Base-by-base conservation (phyloP, 2,329 filamentous ascomycete genomes). In the Plectosphaerella plurivora region DNA sequence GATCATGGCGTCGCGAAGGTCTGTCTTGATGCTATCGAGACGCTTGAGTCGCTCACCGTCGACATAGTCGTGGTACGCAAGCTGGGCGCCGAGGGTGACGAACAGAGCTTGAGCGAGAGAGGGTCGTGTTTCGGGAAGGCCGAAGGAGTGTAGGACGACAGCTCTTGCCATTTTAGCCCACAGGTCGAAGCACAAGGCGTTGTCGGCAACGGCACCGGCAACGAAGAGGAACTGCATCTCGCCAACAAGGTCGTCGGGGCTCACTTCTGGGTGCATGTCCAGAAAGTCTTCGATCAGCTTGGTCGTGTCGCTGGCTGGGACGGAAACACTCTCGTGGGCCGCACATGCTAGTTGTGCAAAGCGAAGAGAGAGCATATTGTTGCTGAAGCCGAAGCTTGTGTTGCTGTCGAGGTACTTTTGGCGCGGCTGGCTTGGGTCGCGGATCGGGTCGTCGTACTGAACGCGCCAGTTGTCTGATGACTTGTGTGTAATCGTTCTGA, bases 141-240 rank as follows among this genome's bases (percentile, higher is more conserved):
- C 57, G 59, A 76, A 74, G 2, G 79, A 75, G 24, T 75, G 74
- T 46, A 86, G 72, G 11, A 83, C 59, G 35, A 83, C 61, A 47
- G 71, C 74, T 39, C 78, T 71, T 4, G 77, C 63, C 55, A 83
- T 73, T 59, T 82, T 73, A 71, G 76, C 81, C 83, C 82, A 86
- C 55, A 86, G 82, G 55, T 83, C 79, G 44, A 84, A 69, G 57
- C 82, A 86, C 9, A 79, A 72, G 42, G 78, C 68, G 61, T 84
- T 86, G 41, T 78, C 76, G 1, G 86, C 73, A 51, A 81, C 73
- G 62, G 78, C 74, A 37, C 82, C 82, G 0, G 76, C 77, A 5
- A 86, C 60, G 59, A 79, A 86, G 42, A 76, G 74, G 61, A 86
- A 79, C 58, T 86, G 83, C 2, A 86, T 63, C 61, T 87, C 83